These are phyloP conservation scores for Neckera pumila DNA, from an alignment of 225 moss, liverwort and hornwort species.

Conservation along the genomic window DNA sequence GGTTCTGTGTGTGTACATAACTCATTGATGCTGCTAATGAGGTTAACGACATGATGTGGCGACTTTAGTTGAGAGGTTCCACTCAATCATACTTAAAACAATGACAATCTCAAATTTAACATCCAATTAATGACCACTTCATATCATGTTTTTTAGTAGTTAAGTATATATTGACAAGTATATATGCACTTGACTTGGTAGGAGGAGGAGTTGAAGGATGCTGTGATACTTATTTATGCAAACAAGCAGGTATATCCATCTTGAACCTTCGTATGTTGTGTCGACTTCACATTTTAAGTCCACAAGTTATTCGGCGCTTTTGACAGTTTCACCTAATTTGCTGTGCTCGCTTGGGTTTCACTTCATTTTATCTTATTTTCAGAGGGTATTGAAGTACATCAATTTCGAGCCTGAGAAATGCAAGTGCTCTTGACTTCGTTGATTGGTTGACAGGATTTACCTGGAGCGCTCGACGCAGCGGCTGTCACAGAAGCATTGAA, in stretches of 20 bases:
- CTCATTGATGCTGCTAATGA: not conserved
- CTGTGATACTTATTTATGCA: conserved; percentile 85
- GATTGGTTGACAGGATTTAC: conserved; percentile 66
- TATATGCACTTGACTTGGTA: not conserved
- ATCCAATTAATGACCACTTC: not conserved
- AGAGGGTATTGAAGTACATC: not conserved
- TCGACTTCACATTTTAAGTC: not conserved
- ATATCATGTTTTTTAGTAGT: not conserved
- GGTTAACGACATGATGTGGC: not conserved
- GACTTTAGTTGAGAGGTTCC: not conserved
- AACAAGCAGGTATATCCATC: conserved; percentile 64
- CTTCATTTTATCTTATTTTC: not conserved
- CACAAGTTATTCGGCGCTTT: not conserved
- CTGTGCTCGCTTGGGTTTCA: not conserved
- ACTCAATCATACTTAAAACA: not conserved
- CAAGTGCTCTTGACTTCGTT: not conserved
- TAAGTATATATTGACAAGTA: not conserved
- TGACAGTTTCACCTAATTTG: not conserved
- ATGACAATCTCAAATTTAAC: not conserved
- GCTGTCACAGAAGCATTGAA: conserved; percentile 92
- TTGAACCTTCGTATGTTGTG: not conserved
- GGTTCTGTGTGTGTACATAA: not conserved
- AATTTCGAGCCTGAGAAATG: not conserved
- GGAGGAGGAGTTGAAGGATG: conserved; percentile 38
- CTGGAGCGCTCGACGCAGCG: conserved; percentile 95